Percentiles rank a stretch among this genome's conserved stretches.
Conservation (phyloP, 768 basidiomycete genomes). For the Dictyophora rubrovolvata region DNA sequence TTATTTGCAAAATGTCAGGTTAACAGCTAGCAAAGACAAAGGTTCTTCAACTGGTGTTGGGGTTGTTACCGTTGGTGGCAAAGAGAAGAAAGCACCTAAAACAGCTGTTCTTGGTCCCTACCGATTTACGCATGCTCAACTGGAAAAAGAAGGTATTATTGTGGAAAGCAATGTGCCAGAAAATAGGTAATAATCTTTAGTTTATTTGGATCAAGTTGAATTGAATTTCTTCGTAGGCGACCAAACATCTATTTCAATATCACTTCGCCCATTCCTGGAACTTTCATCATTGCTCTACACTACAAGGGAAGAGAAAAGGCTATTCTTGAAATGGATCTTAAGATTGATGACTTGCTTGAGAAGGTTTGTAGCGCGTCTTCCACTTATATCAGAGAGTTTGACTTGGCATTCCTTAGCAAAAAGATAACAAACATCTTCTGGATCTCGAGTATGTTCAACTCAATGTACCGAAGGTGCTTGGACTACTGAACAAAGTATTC, state of each 20-base stretch:
- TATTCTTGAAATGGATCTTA: slow-evolving; percentile 98
- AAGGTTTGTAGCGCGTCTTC: slow-evolving; percentile 48
- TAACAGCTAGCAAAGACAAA: slow-evolving; percentile 83
- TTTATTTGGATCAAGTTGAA: slow-evolving; percentile 4
- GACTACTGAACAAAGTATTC: slow-evolving; percentile 88
- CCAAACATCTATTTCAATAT: slow-evolving; percentile 99
- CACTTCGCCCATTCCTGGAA: slow-evolving; percentile 93
- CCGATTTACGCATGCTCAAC: slow-evolving; percentile 93
- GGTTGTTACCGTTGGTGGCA: slow-evolving; percentile 90
- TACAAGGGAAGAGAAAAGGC: slow-evolving; percentile 99
- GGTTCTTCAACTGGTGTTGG: slow-evolving; percentile 82
- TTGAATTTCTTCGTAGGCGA: slow-evolving; percentile 42
- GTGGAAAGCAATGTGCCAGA: slow-evolving; percentile 99
- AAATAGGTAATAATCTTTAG: slow-evolving; percentile 58
- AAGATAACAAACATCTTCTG: slow-evolving; percentile 92
- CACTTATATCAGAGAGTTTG: slow-evolving; percentile 1
- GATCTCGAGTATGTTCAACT: slow-evolving; percentile 97
- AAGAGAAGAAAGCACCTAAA: slow-evolving; percentile 90
- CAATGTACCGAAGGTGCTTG: slow-evolving; percentile 91
- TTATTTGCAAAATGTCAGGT: slow-evolving; percentile 93
- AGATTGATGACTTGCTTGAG: slow-evolving; percentile 95
- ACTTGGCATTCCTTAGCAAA: slow-evolving; percentile 56
- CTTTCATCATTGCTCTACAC: slow-evolving; percentile 97
- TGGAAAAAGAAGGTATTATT: slow-evolving; percentile 99
- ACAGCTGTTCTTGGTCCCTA: slow-evolving; percentile 87